phyloP scores from a whole-genome alignment of 305 asterid genomes.

The Fraxinus greggii region DNA sequence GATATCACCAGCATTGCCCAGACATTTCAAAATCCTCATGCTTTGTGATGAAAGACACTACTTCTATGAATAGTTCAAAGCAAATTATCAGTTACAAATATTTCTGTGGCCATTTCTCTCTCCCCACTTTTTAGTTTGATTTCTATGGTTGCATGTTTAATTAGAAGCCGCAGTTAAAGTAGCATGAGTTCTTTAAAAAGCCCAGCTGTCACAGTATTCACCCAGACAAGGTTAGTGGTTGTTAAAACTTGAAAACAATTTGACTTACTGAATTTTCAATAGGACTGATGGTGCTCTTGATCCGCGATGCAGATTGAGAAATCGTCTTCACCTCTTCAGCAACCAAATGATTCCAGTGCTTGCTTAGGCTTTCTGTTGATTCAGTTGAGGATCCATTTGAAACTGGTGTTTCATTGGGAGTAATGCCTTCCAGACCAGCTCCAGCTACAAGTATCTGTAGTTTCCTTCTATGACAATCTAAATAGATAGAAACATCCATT shows the following conservation, averaged over 20 bases:
- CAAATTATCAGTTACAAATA: slow-evolving; percentile 20
- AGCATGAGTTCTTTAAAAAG: slow-evolving; percentile 14
- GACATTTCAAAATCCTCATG: slow-evolving; percentile 12
- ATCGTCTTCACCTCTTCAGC: slow-evolving; percentile 88
- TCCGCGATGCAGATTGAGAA: slow-evolving; percentile 62
- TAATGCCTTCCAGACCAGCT: slow-evolving; percentile 53
- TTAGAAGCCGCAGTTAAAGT: slow-evolving; percentile 10
- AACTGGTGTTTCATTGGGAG: slow-evolving; percentile 41
- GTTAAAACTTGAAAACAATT: slow-evolving; percentile 16
- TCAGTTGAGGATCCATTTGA: slow-evolving; percentile 41
- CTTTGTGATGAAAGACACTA: slow-evolving; percentile 17
- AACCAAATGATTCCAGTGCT: slow-evolving; percentile 56
- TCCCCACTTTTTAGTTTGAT: background rate
- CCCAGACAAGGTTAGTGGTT: slow-evolving; percentile 17
- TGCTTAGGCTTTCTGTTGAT: slow-evolving; percentile 53
- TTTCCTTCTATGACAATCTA: slow-evolving; percentile 87
- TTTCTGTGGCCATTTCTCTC: slow-evolving; percentile 10
- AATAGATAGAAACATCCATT: slow-evolving; percentile 61
- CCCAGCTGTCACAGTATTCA: slow-evolving; percentile 13
- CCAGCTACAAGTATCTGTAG: slow-evolving; percentile 72
- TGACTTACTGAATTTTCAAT: slow-evolving; percentile 56
- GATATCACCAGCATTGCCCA: slow-evolving; percentile 14
- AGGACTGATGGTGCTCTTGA: slow-evolving; percentile 51
- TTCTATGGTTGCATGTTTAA: slow-evolving; percentile 14
- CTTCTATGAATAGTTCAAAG: slow-evolving; percentile 4